Evolutionary conservation across 371 early-diverging fungal species (phyloP).

Genomic region (Rhizopus sp.): DNA sequence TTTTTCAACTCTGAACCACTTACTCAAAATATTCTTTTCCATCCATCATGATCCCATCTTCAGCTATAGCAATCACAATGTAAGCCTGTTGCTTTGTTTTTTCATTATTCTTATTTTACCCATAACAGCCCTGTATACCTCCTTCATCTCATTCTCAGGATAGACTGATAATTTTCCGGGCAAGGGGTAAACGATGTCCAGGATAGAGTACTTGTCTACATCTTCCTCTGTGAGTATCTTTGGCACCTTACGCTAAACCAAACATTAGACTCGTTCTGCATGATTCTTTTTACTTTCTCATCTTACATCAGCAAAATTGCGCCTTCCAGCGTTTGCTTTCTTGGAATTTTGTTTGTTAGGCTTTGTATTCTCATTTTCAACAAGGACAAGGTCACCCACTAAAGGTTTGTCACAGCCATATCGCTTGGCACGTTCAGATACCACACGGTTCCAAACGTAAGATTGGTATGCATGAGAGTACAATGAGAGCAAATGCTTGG

Average conservation of each 20-base stretch:
- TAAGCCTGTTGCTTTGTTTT: background rate
- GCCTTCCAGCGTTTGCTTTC: conserved; percentile 25
- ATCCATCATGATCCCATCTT: conserved; percentile 28
- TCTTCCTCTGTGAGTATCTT: conserved; percentile 71
- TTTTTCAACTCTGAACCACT: background rate
- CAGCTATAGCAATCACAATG: conserved; percentile 13
- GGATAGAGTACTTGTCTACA: conserved; percentile 67
- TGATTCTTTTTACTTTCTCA: background rate
- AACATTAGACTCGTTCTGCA: background rate
- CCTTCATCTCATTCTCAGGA: conserved; percentile 76
- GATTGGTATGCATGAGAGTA: conserved; percentile 99
- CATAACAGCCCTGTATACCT: conserved; percentile 72
- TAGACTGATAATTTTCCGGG: conserved; percentile 82
- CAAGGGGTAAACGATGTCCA: conserved; percentile 90
- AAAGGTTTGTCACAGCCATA: conserved; percentile 74
- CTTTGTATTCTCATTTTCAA: conserved; percentile 16
- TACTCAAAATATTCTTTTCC: conserved; percentile 50
- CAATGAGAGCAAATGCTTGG: conserved; percentile 86
- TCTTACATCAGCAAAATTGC: conserved; percentile 29
- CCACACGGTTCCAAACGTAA: conserved; percentile 92
- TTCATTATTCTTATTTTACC: conserved; percentile 22
- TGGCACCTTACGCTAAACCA: conserved; percentile 32
- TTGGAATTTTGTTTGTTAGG: conserved; percentile 2
- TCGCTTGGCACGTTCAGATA: conserved; percentile 71
- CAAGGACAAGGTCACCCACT: conserved; percentile 84